Evolutionary conservation across 768 basidiomycete genomes (phyloP).

Genomic region (Tricholoma bakamatsutake): DNA sequence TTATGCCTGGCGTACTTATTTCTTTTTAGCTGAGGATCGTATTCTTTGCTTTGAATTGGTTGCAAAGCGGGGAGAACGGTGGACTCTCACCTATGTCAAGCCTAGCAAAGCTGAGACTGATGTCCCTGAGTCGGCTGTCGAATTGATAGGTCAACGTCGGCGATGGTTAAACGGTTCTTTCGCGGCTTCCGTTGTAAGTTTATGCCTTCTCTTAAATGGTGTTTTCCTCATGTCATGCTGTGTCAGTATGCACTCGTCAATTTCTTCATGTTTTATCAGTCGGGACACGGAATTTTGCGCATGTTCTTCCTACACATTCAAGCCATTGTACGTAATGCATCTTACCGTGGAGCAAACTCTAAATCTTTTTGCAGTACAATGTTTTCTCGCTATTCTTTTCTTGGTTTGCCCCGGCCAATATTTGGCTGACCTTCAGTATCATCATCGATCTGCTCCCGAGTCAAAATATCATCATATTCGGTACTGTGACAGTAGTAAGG

Average conservation of each 20-base stretch:
- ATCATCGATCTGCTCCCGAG: conserved; percentile 81
- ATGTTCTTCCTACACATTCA: conserved; percentile 98
- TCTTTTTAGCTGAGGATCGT: conserved; percentile 73
- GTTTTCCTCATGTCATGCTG: neutral
- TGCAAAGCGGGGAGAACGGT: conserved; percentile 79
- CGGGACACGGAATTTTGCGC: conserved; percentile 81
- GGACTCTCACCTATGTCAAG: conserved; percentile 90
- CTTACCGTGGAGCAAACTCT: neutral
- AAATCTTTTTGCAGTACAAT: conserved; percentile 60
- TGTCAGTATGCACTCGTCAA: conserved; percentile 84
- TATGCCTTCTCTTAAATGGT: neutral
- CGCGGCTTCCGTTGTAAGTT: conserved; percentile 79
- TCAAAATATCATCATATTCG: conserved; percentile 57
- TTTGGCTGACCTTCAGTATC: conserved; percentile 95
- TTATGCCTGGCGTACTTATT: conserved; percentile 1
- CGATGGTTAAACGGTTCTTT: conserved; percentile 98
- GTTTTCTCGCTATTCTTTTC: conserved; percentile 80
- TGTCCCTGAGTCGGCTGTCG: conserved; percentile 89
- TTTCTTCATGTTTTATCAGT: conserved; percentile 85
- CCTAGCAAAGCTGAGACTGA: conserved; percentile 95
- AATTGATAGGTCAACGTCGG: conserved; percentile 91
- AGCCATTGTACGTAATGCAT: conserved; percentile 56
- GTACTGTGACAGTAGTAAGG: conserved; percentile 62
- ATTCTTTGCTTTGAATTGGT: conserved; percentile 97
- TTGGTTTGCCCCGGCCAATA: conserved; percentile 90